phyloP scores from a whole-genome alignment of 2,329 filamentous ascomycete species.

The Apiospora sp. region DNA sequence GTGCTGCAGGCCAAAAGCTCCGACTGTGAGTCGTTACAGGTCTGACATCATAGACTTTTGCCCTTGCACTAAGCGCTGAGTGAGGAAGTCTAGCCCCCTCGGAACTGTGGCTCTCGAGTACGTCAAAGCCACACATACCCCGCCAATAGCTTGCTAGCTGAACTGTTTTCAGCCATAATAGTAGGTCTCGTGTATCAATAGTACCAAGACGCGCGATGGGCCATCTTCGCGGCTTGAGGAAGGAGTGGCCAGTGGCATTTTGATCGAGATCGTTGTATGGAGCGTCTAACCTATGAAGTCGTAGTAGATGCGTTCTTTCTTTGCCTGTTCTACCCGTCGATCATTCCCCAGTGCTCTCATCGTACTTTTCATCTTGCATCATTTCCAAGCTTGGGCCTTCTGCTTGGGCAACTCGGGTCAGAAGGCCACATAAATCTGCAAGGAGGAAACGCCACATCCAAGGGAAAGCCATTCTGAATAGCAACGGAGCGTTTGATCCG shows the following conservation, averaged over 20 bases:
- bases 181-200: not conserved
- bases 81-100: not conserved
- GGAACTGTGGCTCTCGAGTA: not conserved
- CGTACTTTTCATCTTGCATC: conserved; percentile 14
- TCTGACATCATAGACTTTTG: conserved; percentile 15
- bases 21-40: not conserved
- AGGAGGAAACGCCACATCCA: conserved; percentile 13
- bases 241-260: not conserved
- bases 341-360: conserved; percentile 5
- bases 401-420: not conserved
- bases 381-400: not conserved
- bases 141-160: not conserved
- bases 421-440: conserved; percentile 16
- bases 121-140: conserved; percentile 21
- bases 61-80: too few relatives aligned
- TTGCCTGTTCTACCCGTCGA: conserved; percentile 12
- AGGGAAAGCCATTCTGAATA: not conserved
- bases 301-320: not conserved
- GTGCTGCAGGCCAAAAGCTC: conserved; percentile 19
- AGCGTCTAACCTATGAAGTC: not conserved
- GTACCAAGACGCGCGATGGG: not conserved
- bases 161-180: conserved; percentile 1
- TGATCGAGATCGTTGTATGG: not conserved
- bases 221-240: not conserved
- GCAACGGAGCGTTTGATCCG: conserved; percentile 2